phyloP scores from a whole-genome alignment of 306 rosid genomes.

The Glycine latifolia region DNA sequence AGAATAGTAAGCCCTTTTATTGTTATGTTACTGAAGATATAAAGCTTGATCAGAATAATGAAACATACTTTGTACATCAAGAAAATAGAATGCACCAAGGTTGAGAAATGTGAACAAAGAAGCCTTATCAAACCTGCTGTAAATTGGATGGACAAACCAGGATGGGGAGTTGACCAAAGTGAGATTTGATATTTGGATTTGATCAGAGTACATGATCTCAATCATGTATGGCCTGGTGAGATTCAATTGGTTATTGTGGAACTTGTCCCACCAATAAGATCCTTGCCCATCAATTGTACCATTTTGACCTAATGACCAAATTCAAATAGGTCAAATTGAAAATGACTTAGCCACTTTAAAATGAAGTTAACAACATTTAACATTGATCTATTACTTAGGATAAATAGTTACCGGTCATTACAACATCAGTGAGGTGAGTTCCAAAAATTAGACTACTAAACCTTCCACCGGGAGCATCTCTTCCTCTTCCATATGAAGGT shows the following conservation, averaged over 20 bases:
- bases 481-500: slow-evolving; percentile 80
- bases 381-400: background rate
- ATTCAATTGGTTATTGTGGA: slow-evolving; percentile 34
- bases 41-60: slow-evolving; percentile 2
- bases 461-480: slow-evolving; percentile 67
- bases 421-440: slow-evolving; percentile 74
- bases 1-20: slow-evolving; percentile 65
- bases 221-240: slow-evolving; percentile 71
- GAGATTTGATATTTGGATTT: slow-evolving; percentile 70
- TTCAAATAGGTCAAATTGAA: background rate
- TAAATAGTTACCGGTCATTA: slow-evolving; percentile 67
- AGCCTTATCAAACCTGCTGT: slow-evolving; percentile 58
- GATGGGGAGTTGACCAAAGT: slow-evolving; percentile 82
- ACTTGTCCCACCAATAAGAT: slow-evolving; percentile 70
- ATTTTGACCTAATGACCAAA: slow-evolving; percentile 62
- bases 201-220: slow-evolving; percentile 66
- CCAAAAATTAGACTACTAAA: slow-evolving; percentile 74
- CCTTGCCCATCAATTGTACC: slow-evolving; percentile 93
- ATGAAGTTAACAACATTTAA: background rate
- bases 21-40: slow-evolving; percentile 56
- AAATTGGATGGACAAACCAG: slow-evolving; percentile 78
- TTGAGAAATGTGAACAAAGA: background rate
- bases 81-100: background rate
- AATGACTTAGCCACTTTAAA: background rate
- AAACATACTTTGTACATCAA: background rate